Base-by-base conservation (phyloP, 192 early-diverging fungal genomes). In the Oehlia diaphana region DNA sequence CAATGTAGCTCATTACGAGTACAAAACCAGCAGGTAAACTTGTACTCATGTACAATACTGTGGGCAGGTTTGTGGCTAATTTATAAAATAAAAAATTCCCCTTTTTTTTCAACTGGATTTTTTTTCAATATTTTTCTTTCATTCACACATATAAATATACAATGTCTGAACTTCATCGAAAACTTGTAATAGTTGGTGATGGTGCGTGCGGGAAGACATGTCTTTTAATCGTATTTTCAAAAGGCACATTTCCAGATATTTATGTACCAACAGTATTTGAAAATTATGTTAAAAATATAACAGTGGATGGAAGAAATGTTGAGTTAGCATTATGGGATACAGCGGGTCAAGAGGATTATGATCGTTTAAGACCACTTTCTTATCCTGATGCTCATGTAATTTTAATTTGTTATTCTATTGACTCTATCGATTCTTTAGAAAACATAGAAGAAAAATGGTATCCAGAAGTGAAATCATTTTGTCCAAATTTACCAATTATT, bases 171-270 rank as follows among this genome's bases (percentile, higher is more conserved):
- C 83, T 90, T 67, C 79, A 91, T 42, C 88, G 91, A 78, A 95
- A 95, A 78, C 87, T 95, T 63, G 94, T 95, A 49, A 90, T 93
- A 39, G 93, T 95, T 72, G 94, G 94, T 37, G 93, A 95, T 82
- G 94, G 94, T 76, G 91, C 89, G 39, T 92, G 93, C 70, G 93
- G 94, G 37, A 95, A 95, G 82, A 95, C 94, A 3, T 90, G 89
- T 71, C 84, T 95, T 69, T 82, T 95, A 16, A 92, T 92, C 33
- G 91, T 92, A n/a, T 94, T 90, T 75, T 89, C 90, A 63, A 90
- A 92, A 28, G 90, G 90, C 33, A 78, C 81, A 31, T 95, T 94
- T 82, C 95, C 95, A 53, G 90, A 93, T 86, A 95, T 96, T 87
- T 93, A 93, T 72, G 89, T 91, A 5, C 92, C 92, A 31, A 93